Evolutionary conservation across 148 eudicot species (phyloP), one percentile per base, ranked within the genome.

Genomic region (Rhododendron ferrugineum): DNA sequence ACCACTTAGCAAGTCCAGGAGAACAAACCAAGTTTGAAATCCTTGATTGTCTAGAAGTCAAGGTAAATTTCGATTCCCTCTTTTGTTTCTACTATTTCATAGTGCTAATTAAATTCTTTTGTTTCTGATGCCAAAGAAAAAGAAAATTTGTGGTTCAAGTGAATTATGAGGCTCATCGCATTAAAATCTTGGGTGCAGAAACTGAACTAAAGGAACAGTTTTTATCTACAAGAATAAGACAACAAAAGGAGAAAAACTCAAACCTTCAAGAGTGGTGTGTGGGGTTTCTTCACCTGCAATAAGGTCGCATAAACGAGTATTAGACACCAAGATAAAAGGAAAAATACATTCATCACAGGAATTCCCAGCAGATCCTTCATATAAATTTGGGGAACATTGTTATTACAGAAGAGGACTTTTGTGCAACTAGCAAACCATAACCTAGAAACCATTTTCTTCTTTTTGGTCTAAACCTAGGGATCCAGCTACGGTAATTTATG

Each of bases 201-300:
- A 49, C 18, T 10, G 11, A 47, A 83, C n/a, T 26, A 72, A 42
- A 83, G 20, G 42, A 50, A 37, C 6, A 62, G 13, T 62, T 40
- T 64, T 30, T 70, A 22, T 14, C 13, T 5, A 14, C 0, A 22
- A 52, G 13, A 72, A 34, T 26, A 28, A 14, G 23, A n/a, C 34
- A 13, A 13, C 13, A 50, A 18, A 32, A 78, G 50, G 72, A 56
- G 49, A 86, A 68, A 62, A 68, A 62, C 14, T 34, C 90, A 42
- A n/a, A 92, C 93, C 92, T 92, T 92, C 88, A 90, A 85, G 18
- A 92, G 79, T 28, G 91, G 92, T 8, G 93, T 90, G 9, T 90
- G 93, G 83, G 52, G 92, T 88, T 92, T 90, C 89, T 87, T 89
- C 28, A 92, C 89, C 93, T 92, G 92, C 92, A 87, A 86, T 4